Evolutionary conservation across 2,329 filamentous ascomycete genomes (phyloP).

Genomic region (Ploettnerulaceae sp.): DNA sequence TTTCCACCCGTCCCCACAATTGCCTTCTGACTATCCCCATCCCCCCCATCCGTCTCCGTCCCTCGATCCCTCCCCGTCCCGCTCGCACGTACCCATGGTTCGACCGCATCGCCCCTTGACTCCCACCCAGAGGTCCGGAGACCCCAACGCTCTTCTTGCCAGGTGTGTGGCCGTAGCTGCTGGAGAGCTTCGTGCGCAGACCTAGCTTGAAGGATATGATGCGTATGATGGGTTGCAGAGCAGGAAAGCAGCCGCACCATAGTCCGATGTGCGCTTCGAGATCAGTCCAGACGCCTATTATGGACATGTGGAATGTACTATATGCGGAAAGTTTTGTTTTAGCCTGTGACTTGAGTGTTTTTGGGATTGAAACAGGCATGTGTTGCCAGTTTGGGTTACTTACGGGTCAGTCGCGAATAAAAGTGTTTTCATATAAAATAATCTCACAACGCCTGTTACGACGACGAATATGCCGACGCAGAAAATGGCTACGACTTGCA

Average conservation of each 20-base stretch:
- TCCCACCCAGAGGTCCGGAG: background rate
- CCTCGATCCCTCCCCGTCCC: background rate
- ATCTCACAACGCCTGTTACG: constrained; percentile 21
- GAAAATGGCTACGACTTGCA: constrained; percentile 23
- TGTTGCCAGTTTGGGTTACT: background rate
- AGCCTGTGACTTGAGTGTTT: background rate
- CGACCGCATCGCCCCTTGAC: constrained; percentile 1
- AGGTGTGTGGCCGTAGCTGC: constrained; percentile 8
- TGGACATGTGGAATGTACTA: constrained; percentile 37
- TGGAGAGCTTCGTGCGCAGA: constrained; percentile 11
- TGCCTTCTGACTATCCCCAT: constrained; percentile 6
- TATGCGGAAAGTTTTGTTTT: constrained; percentile 22
- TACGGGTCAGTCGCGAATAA: constrained; percentile 23
- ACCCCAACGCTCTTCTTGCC: background rate
- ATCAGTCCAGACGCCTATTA: constrained; percentile 38
- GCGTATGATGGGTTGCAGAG: constrained; percentile 38
- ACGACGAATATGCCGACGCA: constrained; percentile 37
- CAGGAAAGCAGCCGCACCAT: constrained; percentile 40
- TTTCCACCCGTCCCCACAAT: constrained; percentile 4
- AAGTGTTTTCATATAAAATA: constrained; percentile 8
- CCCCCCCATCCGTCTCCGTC: constrained; percentile 1
- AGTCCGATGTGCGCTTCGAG: constrained; percentile 41
- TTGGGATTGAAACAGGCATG: background rate
- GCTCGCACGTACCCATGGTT: constrained; percentile 6
- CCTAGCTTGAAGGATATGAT: constrained; percentile 31